phyloP scores from a whole-genome alignment of 768 basidiomycete species.

The Macrolepiota dolichaula region DNA sequence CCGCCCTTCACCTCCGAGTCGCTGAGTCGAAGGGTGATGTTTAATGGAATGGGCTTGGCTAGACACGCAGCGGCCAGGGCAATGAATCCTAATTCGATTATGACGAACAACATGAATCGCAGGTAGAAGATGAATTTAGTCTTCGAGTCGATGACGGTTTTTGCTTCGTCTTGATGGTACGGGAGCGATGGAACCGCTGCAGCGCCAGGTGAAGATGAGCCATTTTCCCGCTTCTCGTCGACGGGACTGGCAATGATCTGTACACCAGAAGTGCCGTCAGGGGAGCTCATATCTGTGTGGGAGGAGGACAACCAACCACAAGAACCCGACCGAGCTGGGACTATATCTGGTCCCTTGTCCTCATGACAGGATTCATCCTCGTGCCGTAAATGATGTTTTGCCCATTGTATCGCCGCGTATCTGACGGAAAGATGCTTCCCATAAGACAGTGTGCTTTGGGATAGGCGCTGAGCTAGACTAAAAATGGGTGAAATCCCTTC shows the following conservation, averaged over 20 bases:
- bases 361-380: background rate
- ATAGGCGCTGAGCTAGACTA: background rate
- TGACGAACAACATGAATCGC: background rate
- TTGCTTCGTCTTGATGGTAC: background rate
- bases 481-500: background rate
- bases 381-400: background rate
- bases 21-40: background rate
- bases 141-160: background rate
- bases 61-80: constrained; percentile 4
- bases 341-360: background rate
- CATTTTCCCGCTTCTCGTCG: background rate
- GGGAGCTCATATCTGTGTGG: background rate
- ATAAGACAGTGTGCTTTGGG: background rate
- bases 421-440: background rate
- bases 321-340: background rate
- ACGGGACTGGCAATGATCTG: background rate
- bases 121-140: background rate
- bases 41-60: background rate
- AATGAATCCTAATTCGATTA: constrained; percentile 4
- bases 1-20: constrained; percentile 10
- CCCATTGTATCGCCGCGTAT: background rate
- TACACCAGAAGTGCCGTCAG: background rate
- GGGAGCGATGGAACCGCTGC: background rate
- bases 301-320: background rate
- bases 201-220: background rate